Percentiles rank a stretch among this genome's conserved stretches.
These are phyloP conservation scores for Petunia secreta DNA, from an alignment of 257 asterid species.

Conservation along the genomic window DNA sequence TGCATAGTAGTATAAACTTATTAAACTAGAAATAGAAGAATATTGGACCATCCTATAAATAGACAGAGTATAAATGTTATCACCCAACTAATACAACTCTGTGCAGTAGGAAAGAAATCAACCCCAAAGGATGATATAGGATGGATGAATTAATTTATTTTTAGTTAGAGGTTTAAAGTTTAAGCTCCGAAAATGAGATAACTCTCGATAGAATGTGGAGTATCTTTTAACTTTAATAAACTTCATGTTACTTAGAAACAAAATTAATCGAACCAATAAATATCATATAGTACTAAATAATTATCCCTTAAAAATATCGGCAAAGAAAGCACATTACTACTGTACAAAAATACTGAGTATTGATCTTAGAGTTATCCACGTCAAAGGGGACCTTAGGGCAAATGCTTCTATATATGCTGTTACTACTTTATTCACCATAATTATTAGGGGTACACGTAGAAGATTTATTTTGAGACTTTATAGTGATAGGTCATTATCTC, in stretches of 20 bases:
- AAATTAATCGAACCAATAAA: too few relatives aligned
- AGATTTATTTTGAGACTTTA: conserved; percentile 25
- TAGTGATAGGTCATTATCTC: conserved; percentile 51
- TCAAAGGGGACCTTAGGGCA: conserved; percentile 5
- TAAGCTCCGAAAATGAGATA: too few relatives aligned
- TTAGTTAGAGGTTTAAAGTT: too few relatives aligned
- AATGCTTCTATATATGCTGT: not conserved
- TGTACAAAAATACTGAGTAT: not conserved
- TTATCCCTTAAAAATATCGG: too few relatives aligned
- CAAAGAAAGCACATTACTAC: too few relatives aligned
- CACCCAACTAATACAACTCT: conserved; percentile 20
- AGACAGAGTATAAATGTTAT: conserved; percentile 23
- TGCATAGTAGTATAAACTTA: not conserved
- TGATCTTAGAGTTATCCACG: not conserved
- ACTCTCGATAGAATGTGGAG: too few relatives aligned
- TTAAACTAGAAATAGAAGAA: conserved; percentile 12
- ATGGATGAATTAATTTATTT: too few relatives aligned
- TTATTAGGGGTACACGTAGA: conserved; percentile 27
- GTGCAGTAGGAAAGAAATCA: too few relatives aligned
- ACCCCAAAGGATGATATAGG: too few relatives aligned
- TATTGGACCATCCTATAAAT: conserved; percentile 26
- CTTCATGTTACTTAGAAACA: too few relatives aligned
- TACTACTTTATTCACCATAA: conserved; percentile 11
- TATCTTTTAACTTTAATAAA: too few relatives aligned
- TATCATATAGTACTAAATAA: too few relatives aligned